These are phyloP conservation scores for Fusarium concolor DNA, from an alignment of 2,329 filamentous ascomycete genomes.

Conservation along the genomic window DNA sequence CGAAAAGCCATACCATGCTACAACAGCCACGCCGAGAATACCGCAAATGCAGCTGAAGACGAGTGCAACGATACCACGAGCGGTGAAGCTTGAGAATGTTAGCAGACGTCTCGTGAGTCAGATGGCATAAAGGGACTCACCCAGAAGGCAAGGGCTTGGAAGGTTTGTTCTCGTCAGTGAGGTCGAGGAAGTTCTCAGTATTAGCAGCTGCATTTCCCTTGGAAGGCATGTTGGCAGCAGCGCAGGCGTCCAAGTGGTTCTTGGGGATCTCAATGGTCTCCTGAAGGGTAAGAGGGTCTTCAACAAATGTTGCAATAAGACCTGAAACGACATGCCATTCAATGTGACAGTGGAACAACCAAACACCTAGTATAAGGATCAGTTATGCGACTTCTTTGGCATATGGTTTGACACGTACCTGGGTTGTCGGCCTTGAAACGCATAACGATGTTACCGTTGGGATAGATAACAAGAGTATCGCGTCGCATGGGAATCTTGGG, in stretches of 20 bases:
- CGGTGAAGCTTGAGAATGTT: conserved; percentile 65
- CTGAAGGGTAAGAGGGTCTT: conserved; percentile 73
- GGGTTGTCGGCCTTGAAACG: conserved; percentile 75
- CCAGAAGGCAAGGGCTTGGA: conserved; percentile 71
- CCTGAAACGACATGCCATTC: conserved; percentile 80
- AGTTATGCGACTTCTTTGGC: background rate
- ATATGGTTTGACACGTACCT: conserved; percentile 52
- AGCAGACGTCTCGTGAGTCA: background rate
- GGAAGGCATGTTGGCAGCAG: conserved; percentile 60
- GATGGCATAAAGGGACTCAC: conserved; percentile 45
- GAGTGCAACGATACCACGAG: conserved; percentile 78
- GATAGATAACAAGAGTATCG: conserved; percentile 75
- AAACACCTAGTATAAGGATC: conserved; percentile 59
- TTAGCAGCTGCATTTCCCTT: conserved; percentile 82
- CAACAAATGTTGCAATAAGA: conserved; percentile 72
- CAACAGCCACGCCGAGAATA: conserved; percentile 73
- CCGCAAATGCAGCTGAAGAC: conserved; percentile 79
- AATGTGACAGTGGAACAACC: conserved; percentile 84
- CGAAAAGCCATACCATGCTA: conserved; percentile 72
- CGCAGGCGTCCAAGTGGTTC: conserved; percentile 69
- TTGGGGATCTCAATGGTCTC: conserved; percentile 69
- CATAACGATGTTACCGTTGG: conserved; percentile 76
- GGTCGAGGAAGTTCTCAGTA: conserved; percentile 70
- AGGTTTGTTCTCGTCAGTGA: conserved; percentile 69
- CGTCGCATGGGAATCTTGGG: conserved; percentile 71